A percentile compares a stretch with the other conserved stretches of the same genome.
Conservation (phyloP, 768 basidiomycete genomes). For the Boletus insuetus region DNA sequence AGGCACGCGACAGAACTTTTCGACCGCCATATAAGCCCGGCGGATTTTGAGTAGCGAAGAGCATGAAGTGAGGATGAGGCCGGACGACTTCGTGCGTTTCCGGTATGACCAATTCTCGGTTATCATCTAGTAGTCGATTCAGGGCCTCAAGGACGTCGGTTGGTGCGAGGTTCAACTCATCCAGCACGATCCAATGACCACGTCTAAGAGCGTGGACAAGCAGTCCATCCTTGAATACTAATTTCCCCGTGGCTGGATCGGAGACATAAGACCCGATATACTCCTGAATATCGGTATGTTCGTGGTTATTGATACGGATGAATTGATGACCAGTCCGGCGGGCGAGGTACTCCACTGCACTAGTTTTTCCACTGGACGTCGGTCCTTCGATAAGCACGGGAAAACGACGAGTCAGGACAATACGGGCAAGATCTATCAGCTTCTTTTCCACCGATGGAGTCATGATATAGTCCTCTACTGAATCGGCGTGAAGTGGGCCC, state of each 20-base stretch:
- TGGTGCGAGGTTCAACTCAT: conserved; percentile 96
- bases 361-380: conserved; percentile 96
- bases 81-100: conserved; percentile 94
- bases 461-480: conserved; percentile 82
- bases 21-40: conserved; percentile 93
- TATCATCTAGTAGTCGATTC: conserved; percentile 95
- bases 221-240: conserved; percentile 92
- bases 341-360: conserved; percentile 94
- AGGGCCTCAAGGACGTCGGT: conserved; percentile 97
- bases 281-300: conserved; percentile 99
- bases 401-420: conserved; percentile 83
- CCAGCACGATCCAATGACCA: conserved; percentile 97
- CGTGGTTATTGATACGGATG: conserved; percentile 98
- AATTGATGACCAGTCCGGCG: conserved; percentile 91
- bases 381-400: conserved; percentile 98
- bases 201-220: conserved; percentile 87
- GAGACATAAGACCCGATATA: conserved; percentile 97
- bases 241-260: conserved; percentile 87
- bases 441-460: conserved; percentile 95
- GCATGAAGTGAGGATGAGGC: conserved; percentile 95
- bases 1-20: conserved; percentile 92
- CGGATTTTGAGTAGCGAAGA: conserved; percentile 98
- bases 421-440: conserved; percentile 90
- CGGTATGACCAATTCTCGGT: conserved; percentile 91
- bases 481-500: conserved; percentile 64